Percentiles rank a stretch among this genome's conserved stretches.
phyloP scores from a whole-genome alignment of 2,329 filamentous ascomycete genomes.

The Nectriaceae sp. region DNA sequence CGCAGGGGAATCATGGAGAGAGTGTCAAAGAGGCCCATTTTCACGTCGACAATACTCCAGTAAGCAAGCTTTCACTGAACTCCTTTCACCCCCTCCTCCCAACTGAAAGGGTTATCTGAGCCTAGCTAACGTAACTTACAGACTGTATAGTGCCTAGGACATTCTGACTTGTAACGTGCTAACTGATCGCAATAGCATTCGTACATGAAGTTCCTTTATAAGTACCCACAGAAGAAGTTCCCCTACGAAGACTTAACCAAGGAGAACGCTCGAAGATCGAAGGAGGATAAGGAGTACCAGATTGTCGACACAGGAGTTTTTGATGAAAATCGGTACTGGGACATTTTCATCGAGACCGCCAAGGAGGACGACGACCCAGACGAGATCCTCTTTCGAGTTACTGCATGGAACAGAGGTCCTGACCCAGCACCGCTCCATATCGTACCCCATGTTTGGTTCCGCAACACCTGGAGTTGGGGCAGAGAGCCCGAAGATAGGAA shows the following conservation, averaged over 20 bases:
- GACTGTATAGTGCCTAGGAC: conserved; percentile 47
- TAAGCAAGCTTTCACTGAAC: conserved; percentile 36
- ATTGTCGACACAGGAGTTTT: conserved; percentile 87
- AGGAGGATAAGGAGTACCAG: conserved; percentile 85
- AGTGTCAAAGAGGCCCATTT: conserved; percentile 97
- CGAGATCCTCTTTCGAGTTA: conserved; percentile 89
- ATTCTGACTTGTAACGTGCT: background rate
- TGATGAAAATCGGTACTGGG: conserved; percentile 90
- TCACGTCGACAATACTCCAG: conserved; percentile 90
- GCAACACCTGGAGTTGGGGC: conserved; percentile 97
- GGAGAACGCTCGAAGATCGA: conserved; percentile 77
- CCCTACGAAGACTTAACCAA: conserved; percentile 87
- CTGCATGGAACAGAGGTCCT: conserved; percentile 92
- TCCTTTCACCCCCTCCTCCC: no score
- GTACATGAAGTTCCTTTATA: conserved; percentile 99
- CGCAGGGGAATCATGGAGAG: conserved; percentile 96
- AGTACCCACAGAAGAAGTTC: conserved; percentile 89
- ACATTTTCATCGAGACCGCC: conserved; percentile 94
- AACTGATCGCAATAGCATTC: conserved; percentile 65
- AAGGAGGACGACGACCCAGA: conserved; percentile 93
- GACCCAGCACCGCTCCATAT: conserved; percentile 92
- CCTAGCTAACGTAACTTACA: conserved; percentile 31
- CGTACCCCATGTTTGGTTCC: conserved; percentile 92
- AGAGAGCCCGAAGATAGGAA: conserved; percentile 74
- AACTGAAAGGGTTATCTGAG: background rate